Evolutionary conservation across 305 asterid genomes (phyloP), one percentile per base, ranked within the genome.

Genomic region (Fraxinus sp.): DNA sequence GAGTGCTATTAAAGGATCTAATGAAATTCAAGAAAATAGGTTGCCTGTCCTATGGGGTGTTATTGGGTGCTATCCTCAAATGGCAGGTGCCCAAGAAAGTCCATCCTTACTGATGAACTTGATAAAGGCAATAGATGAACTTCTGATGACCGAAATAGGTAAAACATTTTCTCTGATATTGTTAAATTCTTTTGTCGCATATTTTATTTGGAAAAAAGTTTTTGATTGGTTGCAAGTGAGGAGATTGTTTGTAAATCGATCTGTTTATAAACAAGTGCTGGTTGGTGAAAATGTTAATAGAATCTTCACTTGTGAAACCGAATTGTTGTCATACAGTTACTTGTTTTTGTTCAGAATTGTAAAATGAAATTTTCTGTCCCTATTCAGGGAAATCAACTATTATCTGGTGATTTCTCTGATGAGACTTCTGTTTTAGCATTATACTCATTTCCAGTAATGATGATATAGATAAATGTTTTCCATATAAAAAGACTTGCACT

Each of bases 1-100:
- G 35, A 90, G 87, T 86, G 86, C 84, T 68, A 77, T 77, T 49
- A 81, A 85, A 62, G 88, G 89, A 83, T 82, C 87, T 22, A 73
- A 80, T 74, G 86, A 84, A 80, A 77, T 89, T 84, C 87, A 88
- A 80, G 91, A 86, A 84, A 85, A 87, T 83, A 86, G 79, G 68
- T 84, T 92, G 90, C 95, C 97, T 75, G 87, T 89, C 71, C 85
- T 95, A 36, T 97, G 98, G 98, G 99, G 94, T 79, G 90, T 93
- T 84, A 77, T 92, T 84, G 80, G 84, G 72, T 95, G 98, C 89
- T 93, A 92, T 88, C 87, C 97, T 82, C 89, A 89, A 77, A 35
- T 92, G 70, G 80, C 84, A 78, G 89, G 88, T 82, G 87, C 82
- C 41, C 88, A 90, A 86, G 91, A 80, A 73, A 88, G 86, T 80